These are phyloP conservation scores for Gentiana macrophylla DNA, from an alignment of 257 asterid species.

Conservation along the genomic window DNA sequence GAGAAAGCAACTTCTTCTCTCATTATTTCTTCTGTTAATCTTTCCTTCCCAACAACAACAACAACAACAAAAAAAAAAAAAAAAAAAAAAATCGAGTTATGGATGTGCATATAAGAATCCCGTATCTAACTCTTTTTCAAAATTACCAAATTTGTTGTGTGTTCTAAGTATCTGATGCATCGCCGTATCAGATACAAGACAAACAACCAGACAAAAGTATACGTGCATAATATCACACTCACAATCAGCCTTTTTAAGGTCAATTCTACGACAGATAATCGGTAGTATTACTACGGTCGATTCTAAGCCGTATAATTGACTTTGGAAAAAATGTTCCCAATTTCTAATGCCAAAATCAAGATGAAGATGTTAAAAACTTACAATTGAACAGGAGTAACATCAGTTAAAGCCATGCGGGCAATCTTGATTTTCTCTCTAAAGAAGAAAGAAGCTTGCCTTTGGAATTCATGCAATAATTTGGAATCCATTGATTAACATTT, in stretches of 20 bases:
- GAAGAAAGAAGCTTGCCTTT: slow-evolving; percentile 79
- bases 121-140: too few species aligned
- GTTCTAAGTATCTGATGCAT: too few species aligned
- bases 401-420: slow-evolving; percentile 69
- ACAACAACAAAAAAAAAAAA: too few species aligned
- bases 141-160: too few species aligned
- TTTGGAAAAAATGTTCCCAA: not conserved
- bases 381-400: slow-evolving; percentile 70
- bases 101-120: too few species aligned
- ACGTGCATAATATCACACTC: too few species aligned
- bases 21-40: slow-evolving; percentile 71
- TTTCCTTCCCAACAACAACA: slow-evolving; percentile 10
- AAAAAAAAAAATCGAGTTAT: too few species aligned
- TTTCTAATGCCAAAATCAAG: too few species aligned
- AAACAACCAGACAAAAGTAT: not conserved
- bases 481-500: slow-evolving; percentile 9
- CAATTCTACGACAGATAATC: too few species aligned
- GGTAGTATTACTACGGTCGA: too few species aligned
- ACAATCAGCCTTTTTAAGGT: too few species aligned
- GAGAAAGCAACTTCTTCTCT: slow-evolving; percentile 37
- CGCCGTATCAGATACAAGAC: not conserved
- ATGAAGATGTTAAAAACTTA: slow-evolving; percentile 16
- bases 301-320: too few species aligned
- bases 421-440: slow-evolving; percentile 70
- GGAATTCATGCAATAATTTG: slow-evolving; percentile 54